Evolutionary conservation across 1,139 yeast species (phyloP).

Genomic region (Kodamaea derodonti): DNA sequence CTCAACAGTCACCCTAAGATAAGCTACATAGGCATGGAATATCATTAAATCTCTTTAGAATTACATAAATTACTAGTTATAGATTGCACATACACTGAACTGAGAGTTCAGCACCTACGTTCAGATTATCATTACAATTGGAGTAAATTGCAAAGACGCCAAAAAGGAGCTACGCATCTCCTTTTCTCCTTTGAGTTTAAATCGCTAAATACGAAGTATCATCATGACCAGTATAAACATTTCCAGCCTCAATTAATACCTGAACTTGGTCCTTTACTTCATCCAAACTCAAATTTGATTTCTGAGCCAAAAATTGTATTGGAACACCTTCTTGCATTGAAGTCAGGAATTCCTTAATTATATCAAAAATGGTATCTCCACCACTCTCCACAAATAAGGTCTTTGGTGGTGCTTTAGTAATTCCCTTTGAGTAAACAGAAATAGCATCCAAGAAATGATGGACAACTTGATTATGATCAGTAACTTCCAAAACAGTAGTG

Average conservation of each 20-base stretch:
- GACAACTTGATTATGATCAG: slow-evolving; percentile 70
- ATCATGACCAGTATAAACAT: slow-evolving; percentile 63
- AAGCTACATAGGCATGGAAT: no score
- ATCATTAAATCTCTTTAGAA: no score
- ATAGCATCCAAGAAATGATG: slow-evolving; percentile 77
- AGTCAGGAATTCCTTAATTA: slow-evolving; percentile 48
- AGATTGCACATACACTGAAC: no score
- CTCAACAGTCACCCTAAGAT: no score
- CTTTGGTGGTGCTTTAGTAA: not conserved
- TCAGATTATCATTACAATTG: no score
- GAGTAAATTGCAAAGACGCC: no score
- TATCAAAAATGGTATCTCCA: slow-evolving; percentile 32
- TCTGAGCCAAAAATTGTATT: slow-evolving; percentile 54
- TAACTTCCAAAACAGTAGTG: slow-evolving; percentile 55
- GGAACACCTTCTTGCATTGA: slow-evolving; percentile 76
- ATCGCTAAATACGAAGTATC: slow-evolving; percentile 47
- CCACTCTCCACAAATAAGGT: slow-evolving; percentile 13
- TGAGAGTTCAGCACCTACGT: no score
- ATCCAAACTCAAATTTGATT: slow-evolving; percentile 46
- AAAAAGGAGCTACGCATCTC: no score
- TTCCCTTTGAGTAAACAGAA: slow-evolving; percentile 39
- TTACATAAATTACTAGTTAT: no score
- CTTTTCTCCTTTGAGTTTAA: not conserved
- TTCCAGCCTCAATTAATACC: slow-evolving; percentile 60
- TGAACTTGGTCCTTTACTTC: slow-evolving; percentile 48